phyloP scores from a whole-genome alignment of 495 filamentous ascomycete genomes.

The Penicillium canescens region DNA sequence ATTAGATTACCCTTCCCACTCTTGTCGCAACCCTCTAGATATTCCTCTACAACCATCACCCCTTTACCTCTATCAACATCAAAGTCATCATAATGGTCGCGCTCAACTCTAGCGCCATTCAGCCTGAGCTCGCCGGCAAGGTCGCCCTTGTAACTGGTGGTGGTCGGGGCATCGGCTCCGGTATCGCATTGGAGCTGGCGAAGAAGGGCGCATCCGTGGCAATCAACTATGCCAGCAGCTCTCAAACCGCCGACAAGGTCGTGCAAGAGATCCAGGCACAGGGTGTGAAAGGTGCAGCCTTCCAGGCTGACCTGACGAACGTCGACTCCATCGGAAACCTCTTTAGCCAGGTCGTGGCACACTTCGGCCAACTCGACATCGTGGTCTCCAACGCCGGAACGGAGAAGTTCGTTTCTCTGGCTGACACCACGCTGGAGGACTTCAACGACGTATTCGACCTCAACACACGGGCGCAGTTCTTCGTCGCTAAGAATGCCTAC shows the following conservation, averaged over 20 bases:
- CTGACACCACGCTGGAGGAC: constrained; percentile 71
- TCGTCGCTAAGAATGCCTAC: constrained; percentile 76
- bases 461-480: constrained; percentile 79
- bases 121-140: constrained; percentile 56
- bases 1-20: constrained; percentile 1
- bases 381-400: constrained; percentile 64
- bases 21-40: not conserved
- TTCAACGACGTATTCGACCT: constrained; percentile 76
- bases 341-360: constrained; percentile 61
- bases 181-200: constrained; percentile 75
- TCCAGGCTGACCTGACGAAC: constrained; percentile 75
- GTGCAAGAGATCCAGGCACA: constrained; percentile 59
- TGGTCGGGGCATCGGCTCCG: constrained; percentile 71
- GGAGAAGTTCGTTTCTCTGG: constrained; percentile 46
- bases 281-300: constrained; percentile 61
- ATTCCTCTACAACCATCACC: not conserved
- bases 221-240: constrained; percentile 74
- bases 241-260: constrained; percentile 61
- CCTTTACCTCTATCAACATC: not conserved
- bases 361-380: constrained; percentile 73
- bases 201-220: constrained; percentile 69
- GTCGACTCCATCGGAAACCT: constrained; percentile 62
- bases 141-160: constrained; percentile 74
- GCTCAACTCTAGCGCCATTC: constrained; percentile 12
- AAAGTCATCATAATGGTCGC: constrained; percentile 20